Evolutionary conservation across 768 basidiomycete genomes (phyloP), one percentile per base, ranked within the genome.

Genomic region (Russula sp.): DNA sequence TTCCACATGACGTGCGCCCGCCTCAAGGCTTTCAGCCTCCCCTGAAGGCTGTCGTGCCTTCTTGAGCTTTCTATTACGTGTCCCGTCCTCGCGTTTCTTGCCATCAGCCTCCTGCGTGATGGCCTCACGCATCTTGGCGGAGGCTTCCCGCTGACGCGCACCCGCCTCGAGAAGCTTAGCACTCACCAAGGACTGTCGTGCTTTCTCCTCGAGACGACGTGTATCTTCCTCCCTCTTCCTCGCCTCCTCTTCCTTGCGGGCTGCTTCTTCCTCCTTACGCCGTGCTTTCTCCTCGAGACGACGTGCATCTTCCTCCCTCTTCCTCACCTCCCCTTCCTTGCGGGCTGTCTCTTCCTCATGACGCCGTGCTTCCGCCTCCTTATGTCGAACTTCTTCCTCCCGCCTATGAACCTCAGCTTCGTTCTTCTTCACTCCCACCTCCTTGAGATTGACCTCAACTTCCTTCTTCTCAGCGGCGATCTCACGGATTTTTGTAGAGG

Each of bases 311-410:
- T 69, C 65, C 5, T 75, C 72, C 59, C 72, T 75, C 45, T 67
- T 68, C 53, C 59, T 67, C 1, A 71, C 68, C 32, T 78, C 78
- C 16, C 75, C 76, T 25, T 72, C 77, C 50, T 60, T 72, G 63
- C 67, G 71, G 25, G 67, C 68, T 38, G 74, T 58, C 4, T 73
- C 72, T 36, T 72, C 73, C 57, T 76, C 74, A 38, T 60, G 67
- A 53, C 54, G 61, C 58, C 54, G 66, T 7, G 70, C 66, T n/a
- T 71, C 71, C 59, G 70, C 69, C 47, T 74, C 72, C 5, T 69
- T 72, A 46, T 43, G 60, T 43, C 47, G 66, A 5, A 70, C 68
- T 7, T 70, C 71, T 38, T 71, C 69, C 22, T 74, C 76, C 32
- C 55, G 65, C 69, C 67, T 51, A 67, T 70, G 72, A 35, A 70